phyloP scores from a whole-genome alignment of 768 basidiomycete genomes.

The Rhodotorula paludigena region DNA sequence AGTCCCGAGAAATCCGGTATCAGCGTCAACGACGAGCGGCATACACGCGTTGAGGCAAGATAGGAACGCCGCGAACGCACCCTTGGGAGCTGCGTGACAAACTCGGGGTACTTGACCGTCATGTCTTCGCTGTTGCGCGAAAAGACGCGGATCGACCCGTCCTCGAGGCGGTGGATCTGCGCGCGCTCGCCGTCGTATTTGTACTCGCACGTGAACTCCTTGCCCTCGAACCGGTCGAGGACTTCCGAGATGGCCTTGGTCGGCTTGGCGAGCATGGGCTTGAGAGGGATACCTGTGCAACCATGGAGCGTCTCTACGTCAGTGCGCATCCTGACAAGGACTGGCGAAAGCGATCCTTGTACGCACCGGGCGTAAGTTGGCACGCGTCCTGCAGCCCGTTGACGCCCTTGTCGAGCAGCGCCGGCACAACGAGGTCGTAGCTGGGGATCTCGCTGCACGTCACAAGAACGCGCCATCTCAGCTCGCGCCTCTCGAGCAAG shows the following conservation, averaged over 20 bases:
- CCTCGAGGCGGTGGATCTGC: slow-evolving; percentile 78
- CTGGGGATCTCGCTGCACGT: slow-evolving; percentile 73
- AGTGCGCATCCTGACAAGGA: background rate
- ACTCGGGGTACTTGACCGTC: slow-evolving; percentile 98
- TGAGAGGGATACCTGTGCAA: slow-evolving; percentile 67
- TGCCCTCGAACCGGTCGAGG: slow-evolving; percentile 90
- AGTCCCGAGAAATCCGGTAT: background rate
- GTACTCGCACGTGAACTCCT: slow-evolving; percentile 96
- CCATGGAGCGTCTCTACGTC: background rate
- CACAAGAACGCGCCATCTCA: background rate
- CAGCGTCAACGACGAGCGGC: background rate
- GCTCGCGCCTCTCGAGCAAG: background rate
- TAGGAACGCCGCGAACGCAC: slow-evolving; percentile 51
- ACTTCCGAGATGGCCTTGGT: slow-evolving; percentile 98
- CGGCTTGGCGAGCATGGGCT: slow-evolving; percentile 98
- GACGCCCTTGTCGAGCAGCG: slow-evolving; percentile 73
- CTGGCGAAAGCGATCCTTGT: background rate
- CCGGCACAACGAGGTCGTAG: slow-evolving; percentile 88
- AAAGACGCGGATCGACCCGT: slow-evolving; percentile 84
- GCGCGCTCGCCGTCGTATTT: slow-evolving; percentile 99
- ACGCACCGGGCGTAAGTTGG: slow-evolving; percentile 77
- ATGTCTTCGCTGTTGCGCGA: slow-evolving; percentile 92
- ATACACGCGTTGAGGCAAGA: background rate
- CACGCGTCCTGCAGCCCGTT: slow-evolving; percentile 65
- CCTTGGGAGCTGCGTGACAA: slow-evolving; percentile 85